Conservation (phyloP, 495 filamentous ascomycete genomes). For the Aspergillus egyptiacus region DNA sequence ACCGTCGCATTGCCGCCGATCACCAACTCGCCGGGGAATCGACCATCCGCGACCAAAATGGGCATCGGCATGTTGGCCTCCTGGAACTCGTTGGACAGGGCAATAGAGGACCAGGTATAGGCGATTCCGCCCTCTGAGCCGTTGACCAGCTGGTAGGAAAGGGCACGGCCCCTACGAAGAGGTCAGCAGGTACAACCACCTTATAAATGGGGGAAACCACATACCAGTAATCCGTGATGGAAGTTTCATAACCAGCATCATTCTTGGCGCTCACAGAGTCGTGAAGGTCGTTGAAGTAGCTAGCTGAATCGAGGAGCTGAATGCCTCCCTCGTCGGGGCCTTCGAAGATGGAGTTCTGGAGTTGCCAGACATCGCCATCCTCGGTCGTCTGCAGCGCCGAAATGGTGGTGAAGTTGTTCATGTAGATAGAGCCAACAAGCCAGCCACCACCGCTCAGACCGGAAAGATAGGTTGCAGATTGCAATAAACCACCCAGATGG, state of each 20-base stretch:
- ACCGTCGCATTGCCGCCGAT: constrained; percentile 72
- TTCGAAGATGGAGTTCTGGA: constrained; percentile 65
- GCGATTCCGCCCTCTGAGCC: constrained; percentile 60
- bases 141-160: constrained; percentile 79
- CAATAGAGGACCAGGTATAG: constrained; percentile 85
- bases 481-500: constrained; percentile 74
- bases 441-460: constrained; percentile 84
- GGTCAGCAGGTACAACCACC: background rate
- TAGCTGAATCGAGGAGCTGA: constrained; percentile 39
- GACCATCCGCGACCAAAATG: constrained; percentile 67
- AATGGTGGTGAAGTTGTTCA: constrained; percentile 82
- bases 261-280: constrained; percentile 57
- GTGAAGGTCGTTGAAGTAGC: constrained; percentile 62
- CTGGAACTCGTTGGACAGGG: constrained; percentile 57
- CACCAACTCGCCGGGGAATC: constrained; percentile 57
- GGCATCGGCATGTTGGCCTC: constrained; percentile 68
- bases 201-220: background rate
- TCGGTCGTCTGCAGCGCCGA: constrained; percentile 50
- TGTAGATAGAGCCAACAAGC: constrained; percentile 81
- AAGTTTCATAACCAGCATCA: constrained; percentile 64
- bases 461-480: constrained; percentile 72
- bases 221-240: constrained; percentile 76
- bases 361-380: constrained; percentile 54
- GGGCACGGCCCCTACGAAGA: constrained; percentile 46
- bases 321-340: constrained; percentile 47